phyloP scores from a whole-genome alignment of 331 rosid species.

The Arachis monticola region DNA sequence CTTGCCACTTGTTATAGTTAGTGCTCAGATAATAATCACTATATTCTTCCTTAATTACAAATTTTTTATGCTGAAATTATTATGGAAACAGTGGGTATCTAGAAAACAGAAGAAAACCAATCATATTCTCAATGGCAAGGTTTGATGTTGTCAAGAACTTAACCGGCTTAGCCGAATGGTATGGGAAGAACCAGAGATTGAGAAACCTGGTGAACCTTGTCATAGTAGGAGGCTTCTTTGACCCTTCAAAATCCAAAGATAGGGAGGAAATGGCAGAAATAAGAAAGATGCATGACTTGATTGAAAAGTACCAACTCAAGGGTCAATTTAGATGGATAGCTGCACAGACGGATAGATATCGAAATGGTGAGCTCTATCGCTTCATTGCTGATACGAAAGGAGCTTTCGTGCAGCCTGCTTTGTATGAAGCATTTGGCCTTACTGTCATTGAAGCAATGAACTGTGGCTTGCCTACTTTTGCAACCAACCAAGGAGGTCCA shows the following conservation, averaged over 20 bases:
- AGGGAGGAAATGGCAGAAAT: constrained; percentile 86
- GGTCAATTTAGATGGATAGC: constrained; percentile 97
- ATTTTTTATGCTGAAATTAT: neutral
- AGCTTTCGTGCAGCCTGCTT: constrained; percentile 94
- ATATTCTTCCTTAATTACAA: neutral
- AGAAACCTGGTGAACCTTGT: constrained; percentile 84
- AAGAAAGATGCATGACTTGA: constrained; percentile 68
- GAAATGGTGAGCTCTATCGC: constrained; percentile 89
- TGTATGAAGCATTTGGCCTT: constrained; percentile 90
- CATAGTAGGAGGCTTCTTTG: constrained; percentile 93
- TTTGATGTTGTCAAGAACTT: constrained; percentile 88
- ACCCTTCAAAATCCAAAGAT: constrained; percentile 81
- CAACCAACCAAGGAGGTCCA: constrained; percentile 94
- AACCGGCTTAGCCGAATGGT: constrained; percentile 84
- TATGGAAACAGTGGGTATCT: constrained; percentile 68
- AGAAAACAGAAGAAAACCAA: constrained; percentile 69
- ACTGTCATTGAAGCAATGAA: constrained; percentile 99
- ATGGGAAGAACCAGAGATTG: constrained; percentile 72
- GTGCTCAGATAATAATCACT: neutral
- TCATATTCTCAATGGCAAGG: constrained; percentile 93
- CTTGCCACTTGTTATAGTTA: neutral
- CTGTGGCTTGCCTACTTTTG: constrained; percentile 94
- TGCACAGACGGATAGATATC: constrained; percentile 77
- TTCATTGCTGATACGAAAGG: constrained; percentile 85
- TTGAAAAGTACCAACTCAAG: constrained; percentile 63